phyloP scores from a whole-genome alignment of 1,284 basidiomycete genomes.

The Ceratobasidium sp. region DNA sequence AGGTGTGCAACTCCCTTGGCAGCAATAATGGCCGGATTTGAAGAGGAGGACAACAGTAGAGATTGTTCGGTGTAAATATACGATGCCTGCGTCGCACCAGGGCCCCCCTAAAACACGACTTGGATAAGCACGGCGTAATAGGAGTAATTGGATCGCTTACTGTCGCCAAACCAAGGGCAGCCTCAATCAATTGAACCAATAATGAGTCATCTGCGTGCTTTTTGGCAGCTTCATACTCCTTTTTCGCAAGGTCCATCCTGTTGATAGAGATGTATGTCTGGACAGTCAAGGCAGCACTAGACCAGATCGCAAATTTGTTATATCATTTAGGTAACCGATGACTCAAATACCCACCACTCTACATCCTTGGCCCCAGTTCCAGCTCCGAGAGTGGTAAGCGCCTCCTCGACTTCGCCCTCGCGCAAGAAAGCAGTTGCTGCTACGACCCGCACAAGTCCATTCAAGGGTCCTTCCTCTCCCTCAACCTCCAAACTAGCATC shows the following conservation, averaged over 20 bases:
- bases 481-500: conserved; percentile 89
- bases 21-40: conserved; percentile 75
- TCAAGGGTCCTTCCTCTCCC: conserved; percentile 69
- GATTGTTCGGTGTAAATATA: conserved; percentile 95
- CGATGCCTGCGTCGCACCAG: conserved; percentile 71
- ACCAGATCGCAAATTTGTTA: conserved; percentile 13
- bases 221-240: conserved; percentile 83
- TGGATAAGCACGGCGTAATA: background rate
- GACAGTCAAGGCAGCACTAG: conserved; percentile 80
- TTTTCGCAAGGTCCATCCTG: conserved; percentile 85
- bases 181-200: conserved; percentile 89
- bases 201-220: conserved; percentile 84
- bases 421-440: conserved; percentile 86
- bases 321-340: conserved; percentile 39
- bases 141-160: conserved; percentile 50
- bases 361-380: conserved; percentile 78
- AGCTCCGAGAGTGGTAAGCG: conserved; percentile 83
- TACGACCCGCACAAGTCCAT: conserved; percentile 76
- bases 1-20: conserved; percentile 87
- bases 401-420: conserved; percentile 89
- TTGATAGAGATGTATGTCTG: conserved; percentile 89
- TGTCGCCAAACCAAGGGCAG: conserved; percentile 85
- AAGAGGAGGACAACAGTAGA: conserved; percentile 82
- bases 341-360: conserved; percentile 73
- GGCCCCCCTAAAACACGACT: conserved; percentile 56